phyloP scores from a whole-genome alignment of 768 basidiomycete species.

The Cystofilobasidium bisporidii region DNA sequence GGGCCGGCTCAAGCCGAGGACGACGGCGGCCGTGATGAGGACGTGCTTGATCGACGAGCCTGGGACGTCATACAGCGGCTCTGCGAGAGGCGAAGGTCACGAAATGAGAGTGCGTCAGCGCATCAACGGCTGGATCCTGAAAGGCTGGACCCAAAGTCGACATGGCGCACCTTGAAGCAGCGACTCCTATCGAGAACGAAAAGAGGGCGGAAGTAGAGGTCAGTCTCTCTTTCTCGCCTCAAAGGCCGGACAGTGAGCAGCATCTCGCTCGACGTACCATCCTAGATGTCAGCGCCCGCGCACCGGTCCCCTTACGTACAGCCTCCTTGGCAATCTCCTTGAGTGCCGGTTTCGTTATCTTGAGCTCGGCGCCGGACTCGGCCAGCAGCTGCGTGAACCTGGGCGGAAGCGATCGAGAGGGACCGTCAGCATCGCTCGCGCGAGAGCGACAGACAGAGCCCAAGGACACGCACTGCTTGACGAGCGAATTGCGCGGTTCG shows the following conservation, averaged over 20 bases:
- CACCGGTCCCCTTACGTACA: not conserved
- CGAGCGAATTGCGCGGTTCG: slow-evolving; percentile 78
- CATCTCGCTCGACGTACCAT: not conserved
- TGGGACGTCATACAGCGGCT: slow-evolving; percentile 2
- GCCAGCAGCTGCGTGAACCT: slow-evolving; percentile 7
- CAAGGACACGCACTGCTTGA: slow-evolving; percentile 2
- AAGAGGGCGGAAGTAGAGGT: not conserved
- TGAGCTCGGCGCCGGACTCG: slow-evolving; percentile 1
- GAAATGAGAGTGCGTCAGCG: too few relatives aligned
- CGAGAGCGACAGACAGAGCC: not conserved
- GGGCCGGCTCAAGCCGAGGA: not conserved
- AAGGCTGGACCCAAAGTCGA: too few relatives aligned
- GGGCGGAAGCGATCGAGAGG: slow-evolving; percentile 20
- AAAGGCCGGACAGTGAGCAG: not conserved
- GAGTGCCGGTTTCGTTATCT: not conserved
- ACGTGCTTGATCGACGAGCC: slow-evolving; percentile 8
- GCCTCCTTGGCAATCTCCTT: slow-evolving; percentile 7
- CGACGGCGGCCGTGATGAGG: not conserved
- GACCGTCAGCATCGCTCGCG: not conserved
- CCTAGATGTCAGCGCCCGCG: not conserved
- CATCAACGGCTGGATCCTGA: too few relatives aligned
- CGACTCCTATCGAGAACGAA: not conserved
- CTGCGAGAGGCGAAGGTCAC: not conserved
- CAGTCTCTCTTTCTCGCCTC: not conserved
- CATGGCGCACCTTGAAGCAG: not conserved